Conservation (phyloP, 805 yeast genomes). For the Candida chilensis region DNA sequence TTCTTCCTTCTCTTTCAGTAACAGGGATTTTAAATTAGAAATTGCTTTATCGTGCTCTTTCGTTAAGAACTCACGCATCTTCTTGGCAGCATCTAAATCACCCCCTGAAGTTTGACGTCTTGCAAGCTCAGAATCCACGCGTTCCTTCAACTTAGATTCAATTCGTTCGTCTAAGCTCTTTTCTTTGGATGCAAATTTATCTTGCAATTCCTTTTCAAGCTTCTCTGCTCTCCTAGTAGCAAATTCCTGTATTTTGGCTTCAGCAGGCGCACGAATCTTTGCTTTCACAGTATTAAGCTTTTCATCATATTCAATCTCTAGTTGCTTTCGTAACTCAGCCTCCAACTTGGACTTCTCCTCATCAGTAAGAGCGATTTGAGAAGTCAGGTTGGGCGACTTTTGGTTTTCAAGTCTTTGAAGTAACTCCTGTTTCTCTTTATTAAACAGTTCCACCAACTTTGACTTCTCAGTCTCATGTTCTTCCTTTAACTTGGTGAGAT, state of each 20-base stretch:
- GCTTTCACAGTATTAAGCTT: conserved; percentile 14
- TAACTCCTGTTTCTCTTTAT: conserved; percentile 9
- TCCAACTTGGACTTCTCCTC: conserved; percentile 9
- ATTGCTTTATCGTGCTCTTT: neutral
- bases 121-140: neutral
- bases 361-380: too few species aligned
- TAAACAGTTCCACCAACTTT: conserved; percentile 9
- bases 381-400: too few species aligned
- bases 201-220: conserved; percentile 7
- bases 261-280: conserved; percentile 25
- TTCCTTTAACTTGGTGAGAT: conserved; percentile 3
- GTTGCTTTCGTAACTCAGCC: conserved; percentile 10
- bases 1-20: neutral
- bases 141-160: neutral
- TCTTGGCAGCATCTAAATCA: conserved; percentile 1
- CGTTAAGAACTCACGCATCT: conserved; percentile 1
- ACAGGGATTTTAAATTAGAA: neutral
- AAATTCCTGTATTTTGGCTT: conserved; percentile 14
- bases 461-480: neutral
- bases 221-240: conserved; percentile 4
- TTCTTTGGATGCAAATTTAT: conserved; percentile 4
- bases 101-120: neutral
- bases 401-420: conserved; percentile 5
- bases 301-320: conserved; percentile 13
- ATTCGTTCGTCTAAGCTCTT: conserved; percentile 3